phyloP scores from a whole-genome alignment of 306 rosid genomes.

The Senna tora region DNA sequence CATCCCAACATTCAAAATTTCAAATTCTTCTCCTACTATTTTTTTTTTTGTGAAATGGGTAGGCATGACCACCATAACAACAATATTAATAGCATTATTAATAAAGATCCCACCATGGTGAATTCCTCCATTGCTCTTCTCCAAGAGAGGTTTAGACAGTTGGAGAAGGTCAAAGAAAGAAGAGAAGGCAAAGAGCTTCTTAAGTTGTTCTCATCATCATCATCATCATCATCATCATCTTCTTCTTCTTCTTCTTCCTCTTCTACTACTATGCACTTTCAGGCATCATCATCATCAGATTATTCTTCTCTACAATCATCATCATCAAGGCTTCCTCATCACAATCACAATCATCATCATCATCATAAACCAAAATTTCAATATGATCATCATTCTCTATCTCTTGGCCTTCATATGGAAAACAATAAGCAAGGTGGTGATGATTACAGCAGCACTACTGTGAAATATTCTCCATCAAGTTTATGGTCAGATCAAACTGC shows the following conservation, averaged over 20 bases:
- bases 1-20: constrained; percentile 20
- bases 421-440: constrained; percentile 44
- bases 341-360: not conserved
- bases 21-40: no score
- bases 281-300: constrained; percentile 20
- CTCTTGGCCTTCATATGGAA: constrained; percentile 61
- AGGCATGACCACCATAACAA: constrained; percentile 46
- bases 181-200: constrained; percentile 80
- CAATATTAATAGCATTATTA: no score
- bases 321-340: constrained; percentile 39
- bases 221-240: constrained; percentile 1
- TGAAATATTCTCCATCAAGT: constrained; percentile 38
- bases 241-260: constrained; percentile 25
- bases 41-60: constrained; percentile 54
- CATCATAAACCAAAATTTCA: constrained; percentile 31
- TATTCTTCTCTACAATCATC: constrained; percentile 38
- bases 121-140: constrained; percentile 88
- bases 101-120: constrained; percentile 54
- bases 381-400: constrained; percentile 68
- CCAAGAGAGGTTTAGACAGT: constrained; percentile 90
- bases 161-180: constrained; percentile 89
- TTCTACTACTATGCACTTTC: constrained; percentile 35
- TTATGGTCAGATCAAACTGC: constrained; percentile 42
- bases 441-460: constrained; percentile 31
- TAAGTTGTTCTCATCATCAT: constrained; percentile 41